A percentile compares a stretch with the other conserved stretches of the same genome.
Conservation (phyloP, 129 eudicot species). For the Flaveria sonorensis region DNA sequence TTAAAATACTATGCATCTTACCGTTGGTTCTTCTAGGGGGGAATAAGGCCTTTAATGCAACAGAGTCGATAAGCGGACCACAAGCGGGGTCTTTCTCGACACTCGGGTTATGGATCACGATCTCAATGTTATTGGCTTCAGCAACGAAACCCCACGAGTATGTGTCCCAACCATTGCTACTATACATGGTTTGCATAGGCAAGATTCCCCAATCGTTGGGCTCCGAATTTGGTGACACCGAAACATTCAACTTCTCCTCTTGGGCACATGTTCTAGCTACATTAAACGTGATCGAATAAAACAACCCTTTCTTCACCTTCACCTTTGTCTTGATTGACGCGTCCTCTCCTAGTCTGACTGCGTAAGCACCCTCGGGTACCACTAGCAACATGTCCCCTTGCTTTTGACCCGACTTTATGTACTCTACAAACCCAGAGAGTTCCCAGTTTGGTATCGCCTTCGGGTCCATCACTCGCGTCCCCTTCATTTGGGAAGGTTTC, state of each 20-base stretch:
- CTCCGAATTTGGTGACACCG: slow-evolving; percentile 61
- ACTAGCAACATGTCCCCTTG: slow-evolving; percentile 85
- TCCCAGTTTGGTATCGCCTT: slow-evolving; percentile 75
- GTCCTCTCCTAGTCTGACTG: slow-evolving; percentile 70
- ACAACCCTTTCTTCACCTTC: slow-evolving; percentile 53
- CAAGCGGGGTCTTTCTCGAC: slow-evolving; percentile 73
- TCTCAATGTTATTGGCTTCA: slow-evolving; percentile 58
- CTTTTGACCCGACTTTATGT: slow-evolving; percentile 73
- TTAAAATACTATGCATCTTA: slow-evolving; percentile 13
- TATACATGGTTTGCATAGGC: slow-evolving; percentile 84
- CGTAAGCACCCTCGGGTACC: slow-evolving; percentile 79
- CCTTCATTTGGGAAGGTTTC: slow-evolving; percentile 67
- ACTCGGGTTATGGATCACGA: slow-evolving; percentile 74
- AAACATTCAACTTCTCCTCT: slow-evolving; percentile 66
- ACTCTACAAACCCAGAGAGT: slow-evolving; percentile 71
- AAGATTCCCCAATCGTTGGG: slow-evolving; percentile 62
- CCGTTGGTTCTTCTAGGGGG: slow-evolving; percentile 55
- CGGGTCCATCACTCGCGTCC: slow-evolving; percentile 55
- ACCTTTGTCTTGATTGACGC: slow-evolving; percentile 67
- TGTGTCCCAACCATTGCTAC: slow-evolving; percentile 82
- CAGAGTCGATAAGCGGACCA: slow-evolving; percentile 79
- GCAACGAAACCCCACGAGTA: slow-evolving; percentile 83
- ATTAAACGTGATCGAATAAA: slow-evolving; percentile 67
- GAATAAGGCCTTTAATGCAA: slow-evolving; percentile 69
- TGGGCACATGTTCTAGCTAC: slow-evolving; percentile 86